Base-by-base conservation (phyloP, 768 basidiomycete species). In the Ramaria sp. region DNA sequence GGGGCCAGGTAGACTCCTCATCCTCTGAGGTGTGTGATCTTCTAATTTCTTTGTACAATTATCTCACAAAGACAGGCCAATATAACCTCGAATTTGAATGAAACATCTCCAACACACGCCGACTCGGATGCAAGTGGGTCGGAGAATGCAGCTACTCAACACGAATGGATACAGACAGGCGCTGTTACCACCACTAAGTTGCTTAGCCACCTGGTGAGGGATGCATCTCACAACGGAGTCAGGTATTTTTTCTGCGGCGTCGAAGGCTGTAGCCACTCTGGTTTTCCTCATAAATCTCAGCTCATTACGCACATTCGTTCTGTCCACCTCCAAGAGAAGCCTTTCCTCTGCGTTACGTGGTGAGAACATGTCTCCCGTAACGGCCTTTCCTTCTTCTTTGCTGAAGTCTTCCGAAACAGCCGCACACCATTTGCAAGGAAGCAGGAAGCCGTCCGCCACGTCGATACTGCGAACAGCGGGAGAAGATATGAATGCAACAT, bases 291-390 rank as follows among this genome's bases (percentile, higher is more conserved):
- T 13, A 57, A 57, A 22, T 24, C 55, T 11, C 55, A 57, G 19
- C 24, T 57, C 22, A 19, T 47, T 7, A 57, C 55, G 20, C 55
- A 57, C 42, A 57, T 57, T 24, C 37, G 48, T 19, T 57, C 55
- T 20, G 55, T 57, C n/a, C 55, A 57, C 19, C 55, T 57, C n/a
- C 42, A 37, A n/a, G 55, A 57, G 24, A 57, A 57, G 46, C 55
- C 55, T n/a, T 57, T 48, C 55, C n/a, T 31, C 13, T 57, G 55
- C 37, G 49, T 43, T 15, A 57, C 45, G 17, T 57, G 55, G 55
- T 57, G 17, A 20, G 34, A 17, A 41, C 31, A 22, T 31, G 17
- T 1, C 22, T 20, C 30, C 22, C 31, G 17, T n/a, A 11, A 27
- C 22, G 4, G 31, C 1, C 15, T 22, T 19, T 17, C 22, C 20